Conservation (phyloP, 2,329 filamentous ascomycete species). For the Scedosporium dehoogii region DNA sequence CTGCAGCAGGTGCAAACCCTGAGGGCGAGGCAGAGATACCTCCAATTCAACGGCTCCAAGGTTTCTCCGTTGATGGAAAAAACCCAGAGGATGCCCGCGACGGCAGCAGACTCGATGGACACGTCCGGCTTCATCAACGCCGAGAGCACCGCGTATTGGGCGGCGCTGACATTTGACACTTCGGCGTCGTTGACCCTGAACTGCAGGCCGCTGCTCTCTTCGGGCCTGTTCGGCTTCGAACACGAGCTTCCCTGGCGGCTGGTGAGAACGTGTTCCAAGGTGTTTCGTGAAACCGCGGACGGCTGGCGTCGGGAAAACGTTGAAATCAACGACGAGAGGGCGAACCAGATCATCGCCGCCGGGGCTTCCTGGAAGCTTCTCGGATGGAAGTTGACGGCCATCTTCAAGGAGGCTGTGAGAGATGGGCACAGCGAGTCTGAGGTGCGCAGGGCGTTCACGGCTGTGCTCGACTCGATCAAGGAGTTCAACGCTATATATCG, state of each 20-base stretch:
- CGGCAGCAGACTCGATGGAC: slow-evolving; percentile 15
- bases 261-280: slow-evolving; percentile 17
- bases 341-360: slow-evolving; percentile 19
- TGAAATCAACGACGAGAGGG: slow-evolving; percentile 21
- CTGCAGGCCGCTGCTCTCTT: slow-evolving; percentile 26
- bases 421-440: slow-evolving; percentile 21
- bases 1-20: slow-evolving; percentile 29
- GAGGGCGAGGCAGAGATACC: slow-evolving; percentile 25
- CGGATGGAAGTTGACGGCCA: slow-evolving; percentile 20
- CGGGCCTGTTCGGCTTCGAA: slow-evolving; percentile 24
- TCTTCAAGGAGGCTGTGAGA: slow-evolving; percentile 21
- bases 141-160: slow-evolving; percentile 30
- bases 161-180: slow-evolving; percentile 30
- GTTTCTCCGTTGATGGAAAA: slow-evolving; percentile 19
- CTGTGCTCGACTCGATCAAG: slow-evolving; percentile 16
- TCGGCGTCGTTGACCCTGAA: slow-evolving; percentile 30
- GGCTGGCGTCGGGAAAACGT: slow-evolving; percentile 15
- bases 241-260: slow-evolving; percentile 20
- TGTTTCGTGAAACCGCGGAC: slow-evolving; percentile 18
- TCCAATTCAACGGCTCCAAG: slow-evolving; percentile 29
- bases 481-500: slow-evolving; percentile 19
- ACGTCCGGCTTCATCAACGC: slow-evolving; percentile 23
- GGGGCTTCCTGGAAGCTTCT: slow-evolving; percentile 20
- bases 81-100: slow-evolving; percentile 13
- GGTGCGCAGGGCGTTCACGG: slow-evolving; percentile 16